Evolutionary conservation across 164 flowering plant species (phyloP), one percentile per base, ranked within the genome.

Genomic region (Annona squamosa): DNA sequence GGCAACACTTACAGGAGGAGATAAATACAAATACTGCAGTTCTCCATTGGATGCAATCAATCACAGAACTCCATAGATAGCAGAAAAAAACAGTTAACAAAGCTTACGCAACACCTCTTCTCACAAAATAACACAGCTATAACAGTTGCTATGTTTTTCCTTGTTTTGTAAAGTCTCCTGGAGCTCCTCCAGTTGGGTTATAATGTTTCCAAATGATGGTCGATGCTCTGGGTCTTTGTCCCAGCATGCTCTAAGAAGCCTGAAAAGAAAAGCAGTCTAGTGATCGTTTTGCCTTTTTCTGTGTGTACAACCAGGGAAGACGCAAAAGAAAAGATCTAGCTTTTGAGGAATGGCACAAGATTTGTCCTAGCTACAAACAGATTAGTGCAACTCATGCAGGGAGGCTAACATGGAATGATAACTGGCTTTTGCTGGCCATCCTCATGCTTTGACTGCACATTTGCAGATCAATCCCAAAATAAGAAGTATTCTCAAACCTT

Each of bases 161-260:
- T 81, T 65, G 18, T 76, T 66, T n/a, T 69, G 41, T 70, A 81
- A 42, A 45, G 17, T 69, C 79, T 78, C 85, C 76, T 85, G 83
- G 68, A 86, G 81, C 17, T 5, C 1, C 80, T 86, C 91, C 64
- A 88, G 79, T 67, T 75, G 65, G 4, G 46, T 48, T 13, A 88
- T 86, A 72, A 88, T 88, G 48, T 78, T 81, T 82, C 82, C 87
- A 68, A 86, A 88, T 61, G 89, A 75, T 3, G 88, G 91, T 16
- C 88, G 81, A 63, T 66, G 71, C 67, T 88, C 89, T 1, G 87
- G 88, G 70, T 82, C 83, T 83, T 82, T 83, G 79, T 86, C 89
- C 91, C 91, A 88, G 81, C 89, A 88, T 17, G 81, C 79, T 61
- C 79, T 77, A 43, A 88, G 87, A 65, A 85, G 83, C 82, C 89